Evolutionary conservation across 441 rosid genomes (phyloP), one percentile per base, ranked within the genome.

Genomic region (Populus trichocarpa): DNA sequence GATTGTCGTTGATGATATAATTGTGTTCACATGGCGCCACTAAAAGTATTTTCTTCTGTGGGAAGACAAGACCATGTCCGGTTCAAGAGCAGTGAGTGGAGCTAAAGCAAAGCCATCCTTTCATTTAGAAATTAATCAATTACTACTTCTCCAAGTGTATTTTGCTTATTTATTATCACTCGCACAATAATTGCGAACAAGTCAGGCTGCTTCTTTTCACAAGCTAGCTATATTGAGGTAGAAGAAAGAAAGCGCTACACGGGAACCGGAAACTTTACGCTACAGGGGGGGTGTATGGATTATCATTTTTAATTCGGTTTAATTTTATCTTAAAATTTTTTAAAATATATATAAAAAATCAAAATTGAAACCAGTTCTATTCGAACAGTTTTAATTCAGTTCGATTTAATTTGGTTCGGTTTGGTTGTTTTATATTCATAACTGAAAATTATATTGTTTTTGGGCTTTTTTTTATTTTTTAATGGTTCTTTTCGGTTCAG

Each of bases 321-420:
- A 2, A 26, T 26, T 26, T 6, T 33, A 33, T 5, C 1, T 6
- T 33, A 1, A 33, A 33, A 5, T 33, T 33, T 33, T 33, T 0
- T 33, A 33, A 33, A 6, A 33, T 33, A 33, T 33, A 33, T 32
- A 30, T 32, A 33, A 33, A 33, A 32, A 33, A 33, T 33, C 5
- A 33, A 33, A 6, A 33, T 5, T 33, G 1, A 33, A 33, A 33
- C 1, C 1, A 5, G 1, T 33, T 33, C 1, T 6, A 33, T 5
- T 0, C 0, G 0, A 5, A 1, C 0, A 5, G 35, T 5, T 33
- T 33, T 0, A 33, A 33, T 33, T 33, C 0, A 5, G 0, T 5
- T 33, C 5, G 0, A 1, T 33, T 33, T 33, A 5, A 32, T 32
- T 32, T 0, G 0, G 35, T 33, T 33, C 0, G 1, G 1, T 33